Evolutionary conservation across 1,139 yeast species (phyloP).

Genomic region (Suhomyces panamericanus): DNA sequence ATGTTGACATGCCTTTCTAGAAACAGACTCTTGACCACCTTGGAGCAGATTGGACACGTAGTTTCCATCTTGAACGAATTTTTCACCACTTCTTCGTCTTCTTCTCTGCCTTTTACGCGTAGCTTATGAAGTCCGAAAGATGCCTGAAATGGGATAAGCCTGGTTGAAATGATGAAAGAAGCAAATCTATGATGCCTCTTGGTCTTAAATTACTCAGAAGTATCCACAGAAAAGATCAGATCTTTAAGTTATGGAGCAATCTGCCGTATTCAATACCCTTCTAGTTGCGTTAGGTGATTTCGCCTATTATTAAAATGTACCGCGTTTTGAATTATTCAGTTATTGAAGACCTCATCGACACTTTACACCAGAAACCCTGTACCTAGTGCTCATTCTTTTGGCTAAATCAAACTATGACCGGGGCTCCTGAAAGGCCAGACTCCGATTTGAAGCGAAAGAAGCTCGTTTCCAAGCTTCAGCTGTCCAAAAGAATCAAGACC

Average conservation of each 20-base stretch:
- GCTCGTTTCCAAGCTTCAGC: slow-evolving; percentile 1
- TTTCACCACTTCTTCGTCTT: not conserved
- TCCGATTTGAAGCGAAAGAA: slow-evolving; percentile 7
- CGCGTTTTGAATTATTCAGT: too few species aligned
- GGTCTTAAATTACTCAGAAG: too few species aligned
- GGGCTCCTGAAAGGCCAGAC: not conserved
- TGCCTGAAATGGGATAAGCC: too few species aligned
- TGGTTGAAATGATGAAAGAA: too few species aligned
- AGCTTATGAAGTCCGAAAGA: too few species aligned
- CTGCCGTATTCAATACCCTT: too few species aligned
- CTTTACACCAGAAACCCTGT: not conserved
- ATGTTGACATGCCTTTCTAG: slow-evolving; percentile 45
- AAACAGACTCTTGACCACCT: slow-evolving; percentile 22
- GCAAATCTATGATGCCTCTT: too few species aligned
- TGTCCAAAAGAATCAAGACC: slow-evolving; percentile 1
- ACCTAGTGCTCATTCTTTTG: not conserved
- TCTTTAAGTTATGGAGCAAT: too few species aligned
- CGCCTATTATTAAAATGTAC: too few species aligned
- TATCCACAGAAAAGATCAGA: too few species aligned
- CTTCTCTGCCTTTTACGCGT: not conserved
- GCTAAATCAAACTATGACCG: not conserved
- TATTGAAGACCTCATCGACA: not conserved
- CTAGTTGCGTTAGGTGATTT: too few species aligned
- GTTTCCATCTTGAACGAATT: slow-evolving; percentile 13
- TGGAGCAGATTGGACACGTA: slow-evolving; percentile 41